These are phyloP conservation scores for Torulaspora pretoriensis DNA, from an alignment of 1,139 yeast species.

Conservation along the genomic window DNA sequence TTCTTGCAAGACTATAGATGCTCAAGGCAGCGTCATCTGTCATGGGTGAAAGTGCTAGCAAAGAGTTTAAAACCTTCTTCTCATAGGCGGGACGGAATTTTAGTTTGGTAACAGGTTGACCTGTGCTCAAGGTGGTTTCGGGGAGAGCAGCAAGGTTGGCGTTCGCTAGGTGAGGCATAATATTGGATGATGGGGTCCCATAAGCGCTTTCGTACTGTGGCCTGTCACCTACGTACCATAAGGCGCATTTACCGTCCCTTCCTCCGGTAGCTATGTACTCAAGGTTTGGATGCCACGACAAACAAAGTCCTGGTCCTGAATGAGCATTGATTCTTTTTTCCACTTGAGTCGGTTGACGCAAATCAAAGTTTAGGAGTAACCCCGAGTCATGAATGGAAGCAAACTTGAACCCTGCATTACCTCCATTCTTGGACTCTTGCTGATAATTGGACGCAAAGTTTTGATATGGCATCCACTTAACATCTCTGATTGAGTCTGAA, in stretches of 20 bases:
- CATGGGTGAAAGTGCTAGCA: constrained; percentile 72
- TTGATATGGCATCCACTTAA: constrained; percentile 36
- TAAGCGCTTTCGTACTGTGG: constrained; percentile 28
- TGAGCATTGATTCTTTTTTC: constrained; percentile 84
- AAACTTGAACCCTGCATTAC: constrained; percentile 42
- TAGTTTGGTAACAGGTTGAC: constrained; percentile 59
- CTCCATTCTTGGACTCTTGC: constrained; percentile 10
- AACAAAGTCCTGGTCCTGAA: constrained; percentile 82
- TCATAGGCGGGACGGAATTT: constrained; percentile 41
- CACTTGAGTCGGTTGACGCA: constrained; percentile 53
- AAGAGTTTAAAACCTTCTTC: constrained; percentile 48
- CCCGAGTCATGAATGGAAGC: constrained; percentile 90
- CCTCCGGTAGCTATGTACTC: constrained; percentile 92
- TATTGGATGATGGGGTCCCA: constrained; percentile 7
- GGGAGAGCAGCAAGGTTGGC: constrained; percentile 45
- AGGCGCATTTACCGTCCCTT: constrained; percentile 54
- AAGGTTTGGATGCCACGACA: constrained; percentile 82
- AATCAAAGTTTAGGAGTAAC: constrained; percentile 76
- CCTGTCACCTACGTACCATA: constrained; percentile 37
- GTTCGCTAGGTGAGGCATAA: constrained; percentile 25
- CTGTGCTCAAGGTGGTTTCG: constrained; percentile 65
- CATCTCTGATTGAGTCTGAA: constrained; percentile 45
- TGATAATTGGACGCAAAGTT: constrained; percentile 18
- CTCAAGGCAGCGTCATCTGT: constrained; percentile 73
- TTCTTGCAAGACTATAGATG: constrained; percentile 69